phyloP scores from a whole-genome alignment of 306 rosid genomes.

The Cyamopsis tetragonoloba region DNA sequence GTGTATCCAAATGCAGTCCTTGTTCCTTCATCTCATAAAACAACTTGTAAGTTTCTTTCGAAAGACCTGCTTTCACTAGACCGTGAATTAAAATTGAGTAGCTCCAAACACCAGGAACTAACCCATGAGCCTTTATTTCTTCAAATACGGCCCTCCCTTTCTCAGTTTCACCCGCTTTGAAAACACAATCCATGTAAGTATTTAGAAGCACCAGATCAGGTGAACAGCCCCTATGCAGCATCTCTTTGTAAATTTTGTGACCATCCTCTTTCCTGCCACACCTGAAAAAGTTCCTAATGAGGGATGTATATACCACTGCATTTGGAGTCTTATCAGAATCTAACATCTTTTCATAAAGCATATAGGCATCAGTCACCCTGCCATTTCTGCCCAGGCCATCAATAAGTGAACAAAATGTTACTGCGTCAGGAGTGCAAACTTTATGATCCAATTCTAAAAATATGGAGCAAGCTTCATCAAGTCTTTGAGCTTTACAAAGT shows the following conservation, averaged over 20 bases:
- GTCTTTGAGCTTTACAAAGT: constrained; percentile 75
- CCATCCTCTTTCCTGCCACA: constrained; percentile 94
- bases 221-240: constrained; percentile 61
- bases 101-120: constrained; percentile 68
- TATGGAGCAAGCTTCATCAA: constrained; percentile 85
- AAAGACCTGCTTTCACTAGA: constrained; percentile 81
- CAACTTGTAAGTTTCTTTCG: constrained; percentile 69
- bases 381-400: constrained; percentile 90
- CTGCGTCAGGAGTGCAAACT: constrained; percentile 61
- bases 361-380: constrained; percentile 77
- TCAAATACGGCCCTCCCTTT: constrained; percentile 81
- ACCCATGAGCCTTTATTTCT: constrained; percentile 68
- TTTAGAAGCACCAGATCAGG: constrained; percentile 85
- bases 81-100: constrained; percentile 87
- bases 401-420: constrained; percentile 85
- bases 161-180: constrained; percentile 80
- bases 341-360: constrained; percentile 86
- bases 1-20: constrained; percentile 74
- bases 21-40: constrained; percentile 82
- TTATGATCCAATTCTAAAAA: constrained; percentile 77
- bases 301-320: constrained; percentile 70
- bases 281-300: constrained; percentile 74
- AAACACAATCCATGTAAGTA: constrained; percentile 88
- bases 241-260: constrained; percentile 91
- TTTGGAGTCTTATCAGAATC: constrained; percentile 66